A percentile compares a stretch with the other conserved stretches of the same genome.
These are phyloP conservation scores for Diaporthe caulivora DNA, from an alignment of 2,329 filamentous ascomycete species.

Conservation along the genomic window DNA sequence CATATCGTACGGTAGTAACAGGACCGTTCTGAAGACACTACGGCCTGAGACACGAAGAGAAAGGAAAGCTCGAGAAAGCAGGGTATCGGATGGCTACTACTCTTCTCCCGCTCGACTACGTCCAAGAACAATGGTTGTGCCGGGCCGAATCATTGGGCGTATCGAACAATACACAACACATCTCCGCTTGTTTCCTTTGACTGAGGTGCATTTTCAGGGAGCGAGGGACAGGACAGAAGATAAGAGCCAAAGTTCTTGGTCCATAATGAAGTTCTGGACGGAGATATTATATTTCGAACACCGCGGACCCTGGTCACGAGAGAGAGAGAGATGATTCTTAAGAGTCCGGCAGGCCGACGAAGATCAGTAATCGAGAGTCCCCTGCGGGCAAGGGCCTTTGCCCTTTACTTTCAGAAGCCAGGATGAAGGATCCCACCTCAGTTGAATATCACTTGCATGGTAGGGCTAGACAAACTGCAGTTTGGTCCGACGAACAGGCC, in stretches of 20 bases:
- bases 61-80: background rate
- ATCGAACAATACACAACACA: background rate
- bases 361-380: background rate
- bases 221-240: background rate
- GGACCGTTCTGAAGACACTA: constrained; percentile 9
- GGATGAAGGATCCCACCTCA: background rate
- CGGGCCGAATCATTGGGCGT: background rate
- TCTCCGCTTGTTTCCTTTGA: background rate
- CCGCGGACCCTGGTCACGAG: background rate
- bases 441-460: background rate
- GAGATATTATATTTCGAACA: background rate
- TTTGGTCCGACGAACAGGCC: background rate
- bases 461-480: background rate
- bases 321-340: background rate
- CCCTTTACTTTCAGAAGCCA: background rate
- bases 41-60: background rate
- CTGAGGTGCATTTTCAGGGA: background rate
- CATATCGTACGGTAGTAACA: background rate
- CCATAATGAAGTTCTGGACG: background rate
- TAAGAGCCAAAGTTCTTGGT: background rate
- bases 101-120: background rate
- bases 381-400: background rate
- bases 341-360: background rate
- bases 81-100: background rate
- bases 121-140: background rate